These are phyloP conservation scores for Vachellia collinsii DNA, from an alignment of 306 rosid species.

Conservation along the genomic window DNA sequence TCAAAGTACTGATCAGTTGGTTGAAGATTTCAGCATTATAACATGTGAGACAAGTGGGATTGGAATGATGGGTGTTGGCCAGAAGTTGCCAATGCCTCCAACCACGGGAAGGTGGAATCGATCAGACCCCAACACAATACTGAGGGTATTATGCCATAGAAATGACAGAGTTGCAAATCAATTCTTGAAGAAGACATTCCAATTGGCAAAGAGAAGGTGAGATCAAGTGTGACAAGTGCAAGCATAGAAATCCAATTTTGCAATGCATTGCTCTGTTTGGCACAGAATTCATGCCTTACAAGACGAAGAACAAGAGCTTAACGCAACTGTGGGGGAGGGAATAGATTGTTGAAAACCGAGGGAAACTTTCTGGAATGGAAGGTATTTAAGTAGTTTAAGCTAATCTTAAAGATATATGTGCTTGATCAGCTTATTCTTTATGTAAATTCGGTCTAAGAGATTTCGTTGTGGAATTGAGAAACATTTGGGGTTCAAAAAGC, in stretches of 20 bases:
- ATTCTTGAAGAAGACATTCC: slow-evolving; percentile 86
- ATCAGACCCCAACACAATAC: slow-evolving; percentile 85
- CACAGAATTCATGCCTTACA: slow-evolving; percentile 17
- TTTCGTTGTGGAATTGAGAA: slow-evolving; percentile 5
- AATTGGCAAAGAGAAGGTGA: slow-evolving; percentile 81
- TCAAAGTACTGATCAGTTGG: slow-evolving; percentile 69
- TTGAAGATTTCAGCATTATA: slow-evolving; percentile 81
- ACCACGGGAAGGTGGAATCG: slow-evolving; percentile 89
- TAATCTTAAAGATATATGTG: not conserved
- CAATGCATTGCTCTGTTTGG: slow-evolving; percentile 12
- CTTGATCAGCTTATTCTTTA: slow-evolving; percentile 2
- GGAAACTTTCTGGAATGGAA: not conserved
- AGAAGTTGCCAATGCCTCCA: slow-evolving; percentile 86
- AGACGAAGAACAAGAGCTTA: slow-evolving; percentile 11
- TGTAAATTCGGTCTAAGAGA: not conserved
- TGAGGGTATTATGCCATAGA: slow-evolving; percentile 86
- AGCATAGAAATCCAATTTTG: slow-evolving; percentile 25
- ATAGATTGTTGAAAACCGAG: not conserved
- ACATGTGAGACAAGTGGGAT: slow-evolving; percentile 78
- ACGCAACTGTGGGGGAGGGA: slow-evolving; percentile 17
- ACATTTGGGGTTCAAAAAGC: slow-evolving; percentile 11
- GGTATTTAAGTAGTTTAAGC: not conserved
- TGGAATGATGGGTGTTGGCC: slow-evolving; percentile 61
- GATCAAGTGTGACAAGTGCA: slow-evolving; percentile 7
- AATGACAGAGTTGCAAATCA: slow-evolving; percentile 71